Conservation (phyloP, 495 filamentous ascomycete genomes). For the Clavariopsis aquatica region DNA sequence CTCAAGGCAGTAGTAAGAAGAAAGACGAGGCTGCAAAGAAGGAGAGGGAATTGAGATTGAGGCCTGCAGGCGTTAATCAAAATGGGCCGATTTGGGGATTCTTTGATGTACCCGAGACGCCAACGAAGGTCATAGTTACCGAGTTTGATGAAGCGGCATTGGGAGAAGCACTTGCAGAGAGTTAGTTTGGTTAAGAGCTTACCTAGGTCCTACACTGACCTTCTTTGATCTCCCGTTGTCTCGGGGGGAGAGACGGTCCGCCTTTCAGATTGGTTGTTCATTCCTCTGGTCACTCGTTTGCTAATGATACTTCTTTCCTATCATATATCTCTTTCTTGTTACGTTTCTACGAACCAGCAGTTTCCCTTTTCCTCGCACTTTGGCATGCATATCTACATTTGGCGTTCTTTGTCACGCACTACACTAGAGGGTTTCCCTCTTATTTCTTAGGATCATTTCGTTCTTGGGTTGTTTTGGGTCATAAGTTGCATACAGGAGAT, state of each 20-base stretch:
- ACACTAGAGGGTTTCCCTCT: too few species aligned
- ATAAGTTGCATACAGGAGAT: neutral
- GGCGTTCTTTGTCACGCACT: too few species aligned
- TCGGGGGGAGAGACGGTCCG: neutral
- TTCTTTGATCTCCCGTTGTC: neutral
- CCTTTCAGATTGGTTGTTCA: neutral
- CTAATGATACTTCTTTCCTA: slow-evolving; percentile 8
- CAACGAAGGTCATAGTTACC: slow-evolving; percentile 32
- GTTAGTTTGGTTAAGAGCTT: neutral
- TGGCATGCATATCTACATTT: neutral
- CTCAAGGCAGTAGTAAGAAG: neutral
- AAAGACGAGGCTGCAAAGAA: neutral
- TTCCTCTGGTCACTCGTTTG: slow-evolving; percentile 2
- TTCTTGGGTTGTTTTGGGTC: neutral
- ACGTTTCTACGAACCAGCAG: neutral
- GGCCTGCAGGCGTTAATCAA: slow-evolving; percentile 46
- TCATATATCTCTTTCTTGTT: neutral
- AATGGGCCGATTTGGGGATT: slow-evolving; percentile 43
- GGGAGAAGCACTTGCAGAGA: slow-evolving; percentile 36
- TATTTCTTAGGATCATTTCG: neutral
- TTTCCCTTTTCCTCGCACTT: neutral
- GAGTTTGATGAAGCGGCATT: slow-evolving; percentile 43
- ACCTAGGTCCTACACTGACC: neutral
- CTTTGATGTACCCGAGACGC: slow-evolving; percentile 36
- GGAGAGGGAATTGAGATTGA: slow-evolving; percentile 13